These are phyloP conservation scores for Bruguiera parviflora DNA, from an alignment of 345 rosid genomes.

Conservation along the genomic window DNA sequence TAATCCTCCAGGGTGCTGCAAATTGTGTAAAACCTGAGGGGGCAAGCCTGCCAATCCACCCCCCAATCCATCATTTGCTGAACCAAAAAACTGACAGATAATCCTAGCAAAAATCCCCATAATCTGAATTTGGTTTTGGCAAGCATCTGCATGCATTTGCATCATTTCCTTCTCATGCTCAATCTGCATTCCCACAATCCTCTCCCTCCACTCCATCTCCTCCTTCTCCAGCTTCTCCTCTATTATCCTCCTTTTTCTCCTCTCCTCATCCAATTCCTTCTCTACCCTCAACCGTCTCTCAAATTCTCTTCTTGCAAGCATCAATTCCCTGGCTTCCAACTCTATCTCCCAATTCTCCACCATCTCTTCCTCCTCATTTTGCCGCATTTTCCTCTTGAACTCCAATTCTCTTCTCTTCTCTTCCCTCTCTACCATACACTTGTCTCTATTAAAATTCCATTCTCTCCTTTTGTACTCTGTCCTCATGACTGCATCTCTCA, in stretches of 20 bases:
- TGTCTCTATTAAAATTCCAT: slow-evolving; percentile 48
- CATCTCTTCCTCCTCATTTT: slow-evolving; percentile 37
- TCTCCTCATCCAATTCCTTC: slow-evolving; percentile 48
- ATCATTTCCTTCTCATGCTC: slow-evolving; percentile 70
- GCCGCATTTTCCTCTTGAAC: slow-evolving; percentile 29
- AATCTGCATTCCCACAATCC: slow-evolving; percentile 54
- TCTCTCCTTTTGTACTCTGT: slow-evolving; percentile 63
- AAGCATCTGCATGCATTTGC: slow-evolving; percentile 70
- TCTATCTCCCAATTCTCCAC: slow-evolving; percentile 44
- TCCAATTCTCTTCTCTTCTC: slow-evolving; percentile 46
- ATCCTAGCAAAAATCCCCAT: slow-evolving; percentile 62
- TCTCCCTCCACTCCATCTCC: slow-evolving; percentile 77
- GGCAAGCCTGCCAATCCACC: slow-evolving; percentile 50
- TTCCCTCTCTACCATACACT: slow-evolving; percentile 31
- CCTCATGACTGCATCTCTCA: slow-evolving; percentile 46
- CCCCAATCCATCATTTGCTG: slow-evolving; percentile 49
- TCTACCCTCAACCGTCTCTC: slow-evolving; percentile 46
- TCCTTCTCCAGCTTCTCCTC: slow-evolving; percentile 72
- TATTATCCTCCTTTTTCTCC: slow-evolving; percentile 45
- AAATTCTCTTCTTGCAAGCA: slow-evolving; percentile 44
- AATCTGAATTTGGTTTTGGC: slow-evolving; percentile 74
- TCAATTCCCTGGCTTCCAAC: slow-evolving; percentile 51
- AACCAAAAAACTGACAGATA: slow-evolving; percentile 59
- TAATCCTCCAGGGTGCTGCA: slow-evolving; percentile 62
- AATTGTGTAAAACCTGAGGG: slow-evolving; percentile 63